phyloP scores from a whole-genome alignment of 2,329 filamentous ascomycete genomes.

The Endocalyx cinctus region DNA sequence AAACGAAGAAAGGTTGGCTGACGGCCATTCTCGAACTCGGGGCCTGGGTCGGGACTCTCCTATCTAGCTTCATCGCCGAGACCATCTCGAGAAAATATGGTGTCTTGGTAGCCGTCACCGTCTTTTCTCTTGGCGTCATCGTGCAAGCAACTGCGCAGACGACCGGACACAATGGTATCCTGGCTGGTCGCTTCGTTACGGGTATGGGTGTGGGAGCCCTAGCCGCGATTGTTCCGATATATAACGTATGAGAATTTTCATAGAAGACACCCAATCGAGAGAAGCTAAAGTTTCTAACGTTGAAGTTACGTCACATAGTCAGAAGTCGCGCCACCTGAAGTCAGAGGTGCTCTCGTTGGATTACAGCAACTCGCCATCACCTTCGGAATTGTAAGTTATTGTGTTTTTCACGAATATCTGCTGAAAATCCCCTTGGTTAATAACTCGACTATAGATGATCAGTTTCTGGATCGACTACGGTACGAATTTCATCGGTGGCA shows the following conservation, averaged over 20 bases:
- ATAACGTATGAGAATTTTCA: no score
- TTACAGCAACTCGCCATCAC: conserved; percentile 48
- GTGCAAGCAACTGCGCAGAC: conserved; percentile 60
- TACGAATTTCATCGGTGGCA: conserved; percentile 61
- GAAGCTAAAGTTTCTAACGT: no score
- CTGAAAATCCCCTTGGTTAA: no score
- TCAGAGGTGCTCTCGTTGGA: conserved; percentile 38
- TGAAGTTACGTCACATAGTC: no score
- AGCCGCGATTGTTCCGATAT: conserved; percentile 61
- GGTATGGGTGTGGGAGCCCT: conserved; percentile 66
- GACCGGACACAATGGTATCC: conserved; percentile 54
- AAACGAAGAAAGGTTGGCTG: conserved; percentile 55
- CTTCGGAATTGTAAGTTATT: conserved; percentile 55
- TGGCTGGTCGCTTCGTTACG: conserved; percentile 69
- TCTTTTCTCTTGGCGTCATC: conserved; percentile 68
- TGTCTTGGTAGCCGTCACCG: conserved; percentile 58
- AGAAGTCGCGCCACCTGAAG: conserved; percentile 40
- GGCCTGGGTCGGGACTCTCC: conserved; percentile 69
- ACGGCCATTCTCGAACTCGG: conserved; percentile 70
- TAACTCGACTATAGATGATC: no score
- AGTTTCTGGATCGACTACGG: conserved; percentile 62
- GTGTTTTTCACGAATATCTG: no score
- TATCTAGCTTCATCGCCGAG: conserved; percentile 69
- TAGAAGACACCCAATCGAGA: no score
- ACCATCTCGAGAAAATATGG: conserved; percentile 63